Base-by-base conservation (phyloP, 2,329 filamentous ascomycete genomes). In the Leptodontidium sp. region DNA sequence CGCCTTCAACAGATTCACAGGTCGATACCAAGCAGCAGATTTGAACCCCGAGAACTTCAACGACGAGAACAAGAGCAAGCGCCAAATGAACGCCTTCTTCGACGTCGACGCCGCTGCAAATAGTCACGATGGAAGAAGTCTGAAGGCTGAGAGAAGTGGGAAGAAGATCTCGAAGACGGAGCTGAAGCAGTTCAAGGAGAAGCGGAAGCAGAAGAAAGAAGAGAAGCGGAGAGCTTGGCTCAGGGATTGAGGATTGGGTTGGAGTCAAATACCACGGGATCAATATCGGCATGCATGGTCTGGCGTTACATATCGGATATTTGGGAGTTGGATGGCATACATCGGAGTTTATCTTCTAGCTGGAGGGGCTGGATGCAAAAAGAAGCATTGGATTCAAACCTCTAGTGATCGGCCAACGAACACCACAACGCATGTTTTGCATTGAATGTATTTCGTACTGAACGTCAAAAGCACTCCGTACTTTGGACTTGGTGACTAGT, bases 101-200 rank as follows among this genome's bases (percentile, higher is more conserved):
- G 95, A 99, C 78, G 94, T 98, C 53, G 94, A 98, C 79, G 93
- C 94, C 4, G 94, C 94, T 2, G 95, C 94, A 4, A 98, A 97
- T 78, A 88, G 88, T 68, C 94, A 99, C 77, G 91, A 97, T 75
- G 96, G 96, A 1, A 88, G 91, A 68, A 98, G 94, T 77, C 83
- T 99, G 68, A 97, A 95, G 81, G 96, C 94, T 1, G 96, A 99
- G 84, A 87, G 96, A 66, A 90, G 92, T 68, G 89, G 90, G 65
- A 94, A 96, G 86, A 94, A 93, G 81, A 85, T 95, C 29, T 91
- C 84, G 67, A 97, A 95, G 84, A 85, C 91, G 70, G 93, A 99
- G 82, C 82, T 99, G 72, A 95, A 97, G 83, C 89, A 91, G 67
- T 97, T 95, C 82, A 96, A 94, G 81, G 91, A 97, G 80, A 97